Evolutionary conservation across 2,329 filamentous ascomycete genomes (phyloP).

Genomic region (Coniosporium tulheliwenetii): DNA sequence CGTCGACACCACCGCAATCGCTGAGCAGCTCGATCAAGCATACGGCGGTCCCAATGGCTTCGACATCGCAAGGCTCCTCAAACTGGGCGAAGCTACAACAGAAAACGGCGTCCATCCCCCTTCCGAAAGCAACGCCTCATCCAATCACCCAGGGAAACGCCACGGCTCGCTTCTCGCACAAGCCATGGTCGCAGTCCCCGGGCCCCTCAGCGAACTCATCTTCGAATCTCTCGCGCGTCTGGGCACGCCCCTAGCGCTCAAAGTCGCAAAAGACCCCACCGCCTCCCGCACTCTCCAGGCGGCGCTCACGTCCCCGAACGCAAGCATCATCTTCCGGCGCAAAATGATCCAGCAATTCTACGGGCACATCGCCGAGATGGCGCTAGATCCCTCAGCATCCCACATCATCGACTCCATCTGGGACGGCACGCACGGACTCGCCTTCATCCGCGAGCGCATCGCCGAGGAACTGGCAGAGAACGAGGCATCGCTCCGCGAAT

Average conservation of each 20-base stretch:
- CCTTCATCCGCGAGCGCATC: conserved; percentile 52
- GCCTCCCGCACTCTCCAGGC: conserved; percentile 49
- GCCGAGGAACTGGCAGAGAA: conserved; percentile 45
- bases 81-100: conserved; percentile 23
- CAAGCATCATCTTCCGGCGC: conserved; percentile 41
- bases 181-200: conserved; percentile 60
- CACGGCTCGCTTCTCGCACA: conserved; percentile 76
- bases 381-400: conserved; percentile 46
- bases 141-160: conserved; percentile 37
- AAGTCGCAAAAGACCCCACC: conserved; percentile 47
- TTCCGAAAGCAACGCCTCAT: conserved; percentile 2
- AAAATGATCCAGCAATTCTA: conserved; percentile 49
- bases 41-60: conserved; percentile 34
- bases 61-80: conserved; percentile 44
- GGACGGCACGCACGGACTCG: conserved; percentile 45
- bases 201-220: conserved; percentile 51
- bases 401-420: conserved; percentile 54
- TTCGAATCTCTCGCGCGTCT: conserved; percentile 41
- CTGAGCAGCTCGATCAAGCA: conserved; percentile 39
- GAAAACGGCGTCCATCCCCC: conserved; percentile 6
- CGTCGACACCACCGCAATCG: conserved; percentile 40
- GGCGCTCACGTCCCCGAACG: conserved; percentile 38
- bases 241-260: conserved; percentile 35
- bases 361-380: conserved; percentile 43
- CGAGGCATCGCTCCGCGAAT: conserved; percentile 47